Evolutionary conservation across 2,329 filamentous ascomycete genomes (phyloP).

Genomic region (Fusarium domesticum): DNA sequence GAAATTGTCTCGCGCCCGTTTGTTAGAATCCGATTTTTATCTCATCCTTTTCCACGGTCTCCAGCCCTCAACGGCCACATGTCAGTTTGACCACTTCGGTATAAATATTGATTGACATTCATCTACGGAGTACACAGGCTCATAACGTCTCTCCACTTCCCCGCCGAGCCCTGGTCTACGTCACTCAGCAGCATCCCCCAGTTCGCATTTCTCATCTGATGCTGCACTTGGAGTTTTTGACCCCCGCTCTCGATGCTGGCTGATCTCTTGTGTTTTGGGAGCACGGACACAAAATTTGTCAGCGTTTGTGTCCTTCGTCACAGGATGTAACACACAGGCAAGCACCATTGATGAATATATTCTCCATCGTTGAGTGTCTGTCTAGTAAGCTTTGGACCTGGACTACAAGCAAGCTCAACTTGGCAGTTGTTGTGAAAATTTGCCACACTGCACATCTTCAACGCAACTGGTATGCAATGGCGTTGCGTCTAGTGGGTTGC

Average conservation of each 20-base stretch:
- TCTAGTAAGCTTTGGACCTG: too few relatives aligned
- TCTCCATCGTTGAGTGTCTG: too few relatives aligned
- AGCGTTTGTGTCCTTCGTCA: too few relatives aligned
- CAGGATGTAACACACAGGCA: too few relatives aligned
- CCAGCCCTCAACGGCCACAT: too few relatives aligned
- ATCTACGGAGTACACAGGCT: background rate
- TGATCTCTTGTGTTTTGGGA: background rate
- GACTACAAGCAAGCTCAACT: background rate
- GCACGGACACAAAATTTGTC: background rate
- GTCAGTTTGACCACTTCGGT: too few relatives aligned
- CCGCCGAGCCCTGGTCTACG: slow-evolving; percentile 20
- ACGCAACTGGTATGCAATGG: background rate
- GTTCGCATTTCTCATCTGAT: slow-evolving; percentile 19
- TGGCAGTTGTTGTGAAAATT: background rate
- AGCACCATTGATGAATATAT: too few relatives aligned
- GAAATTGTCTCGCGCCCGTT: background rate
- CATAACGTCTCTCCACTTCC: slow-evolving; percentile 7
- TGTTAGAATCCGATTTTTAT: background rate
- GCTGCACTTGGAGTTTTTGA: background rate
- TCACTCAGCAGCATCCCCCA: slow-evolving; percentile 24
- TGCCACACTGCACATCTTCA: background rate
- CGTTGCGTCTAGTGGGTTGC: background rate
- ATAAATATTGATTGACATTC: too few relatives aligned
- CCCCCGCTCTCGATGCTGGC: background rate
- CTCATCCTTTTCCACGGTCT: too few relatives aligned